Evolutionary conservation across 1,139 yeast genomes (phyloP), one percentile per base, ranked within the genome.

Genomic region (Candida sp.): DNA sequence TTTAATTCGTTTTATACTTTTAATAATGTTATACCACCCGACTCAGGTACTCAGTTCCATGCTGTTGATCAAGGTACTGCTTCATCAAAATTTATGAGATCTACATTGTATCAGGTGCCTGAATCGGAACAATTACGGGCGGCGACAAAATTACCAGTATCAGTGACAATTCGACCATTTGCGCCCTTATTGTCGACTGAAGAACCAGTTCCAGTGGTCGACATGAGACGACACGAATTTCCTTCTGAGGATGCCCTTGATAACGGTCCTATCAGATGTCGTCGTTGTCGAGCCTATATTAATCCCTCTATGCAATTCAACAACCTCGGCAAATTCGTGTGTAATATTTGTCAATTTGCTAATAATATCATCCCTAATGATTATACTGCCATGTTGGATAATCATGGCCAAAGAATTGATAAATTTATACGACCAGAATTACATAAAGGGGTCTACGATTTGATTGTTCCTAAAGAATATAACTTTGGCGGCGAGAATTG

Each of bases 101-200:
- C 88, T 43, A 73, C 96, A 2, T 80, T 90, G 89, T 88, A 90
- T 63, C 83, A 84, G 52, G 80, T 91, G 9, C 99, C 99, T 1
- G 81, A 79, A 35, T 73, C 83, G 12, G 95, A 88, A 51, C 79
- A 77, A 42, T 66, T 91, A 46, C 75, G 95, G 54, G 72, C 77
- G 32, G 79, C 84, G 2, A 79, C 97, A 0, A 83, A 82, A 49
- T 67, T 93, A 42, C 99, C 99, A 1, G 68, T 93, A 35, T 91
- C 96, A 0, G 68, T 93, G 45, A 75, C 89, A 2, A 68, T 90
- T 12, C 79, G 90, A 42, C 99, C 99, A 3, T 89, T 93, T 70
- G 96, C 97, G 1, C 81, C 81, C 15, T 54, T 65, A 29, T 61
- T 66, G 36, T 53, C 58, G 19, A 61, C 69, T 2, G 88, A 82